These are phyloP conservation scores for Gossypium australe DNA, from an alignment of 345 rosid species.

Conservation along the genomic window DNA sequence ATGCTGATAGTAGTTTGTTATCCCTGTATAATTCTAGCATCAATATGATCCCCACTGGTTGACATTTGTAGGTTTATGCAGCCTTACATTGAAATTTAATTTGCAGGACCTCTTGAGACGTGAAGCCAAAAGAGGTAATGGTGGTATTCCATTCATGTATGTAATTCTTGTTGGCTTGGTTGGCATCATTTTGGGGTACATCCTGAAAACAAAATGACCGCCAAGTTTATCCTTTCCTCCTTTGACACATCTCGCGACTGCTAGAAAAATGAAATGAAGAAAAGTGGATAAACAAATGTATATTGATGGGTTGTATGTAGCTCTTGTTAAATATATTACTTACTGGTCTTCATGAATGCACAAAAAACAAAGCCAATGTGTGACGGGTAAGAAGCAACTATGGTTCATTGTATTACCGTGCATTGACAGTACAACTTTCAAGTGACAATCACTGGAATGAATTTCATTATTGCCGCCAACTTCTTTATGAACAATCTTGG, in stretches of 20 bases:
- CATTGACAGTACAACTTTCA: background rate
- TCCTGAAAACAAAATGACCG: constrained; percentile 53
- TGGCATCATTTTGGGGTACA: constrained; percentile 66
- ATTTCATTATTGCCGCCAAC: background rate
- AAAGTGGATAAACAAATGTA: constrained; percentile 16
- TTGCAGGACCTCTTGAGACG: constrained; percentile 64
- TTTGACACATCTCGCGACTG: background rate
- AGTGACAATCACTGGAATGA: background rate
- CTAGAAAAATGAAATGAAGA: constrained; percentile 16
- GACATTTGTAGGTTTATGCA: background rate
- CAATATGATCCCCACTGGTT: background rate
- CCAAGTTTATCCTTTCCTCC: background rate
- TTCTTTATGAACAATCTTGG: background rate
- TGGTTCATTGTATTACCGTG: background rate
- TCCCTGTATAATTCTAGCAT: background rate
- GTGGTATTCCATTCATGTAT: constrained; percentile 43
- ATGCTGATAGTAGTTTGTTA: background rate
- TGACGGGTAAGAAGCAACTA: constrained; percentile 14
- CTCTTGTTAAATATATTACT: constrained; percentile 21
- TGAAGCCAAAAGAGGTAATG: constrained; percentile 32
- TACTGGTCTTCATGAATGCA: background rate
- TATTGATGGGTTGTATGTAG: constrained; percentile 14
- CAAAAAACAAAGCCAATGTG: constrained; percentile 16
- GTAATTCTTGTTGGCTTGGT: constrained; percentile 59
- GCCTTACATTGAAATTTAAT: constrained; percentile 4